Evolutionary conservation across 129 eudicot species (phyloP), one percentile per base, ranked within the genome.

Genomic region (Gnaphalium uliginosum): DNA sequence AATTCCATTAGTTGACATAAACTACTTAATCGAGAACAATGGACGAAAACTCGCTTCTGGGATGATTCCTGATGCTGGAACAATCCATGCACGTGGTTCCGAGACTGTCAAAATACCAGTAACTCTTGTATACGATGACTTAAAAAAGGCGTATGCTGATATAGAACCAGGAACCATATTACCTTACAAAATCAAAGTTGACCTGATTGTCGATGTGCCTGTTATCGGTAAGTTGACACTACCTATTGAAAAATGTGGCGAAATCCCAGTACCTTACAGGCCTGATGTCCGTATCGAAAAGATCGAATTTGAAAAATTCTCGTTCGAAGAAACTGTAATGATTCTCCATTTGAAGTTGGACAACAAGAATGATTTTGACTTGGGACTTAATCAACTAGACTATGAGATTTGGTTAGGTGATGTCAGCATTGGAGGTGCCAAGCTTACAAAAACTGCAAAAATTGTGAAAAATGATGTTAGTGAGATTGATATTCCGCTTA

Each of bases 141-240:
- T 61, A 61, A 61, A 61, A 13, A 61, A 24, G 33, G 33, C 8
- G 1, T 61, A 61, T 26, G 35, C 66, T 23, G 66, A 61, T 14
- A 61, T 61, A 23, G 33, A 24, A 26, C 66, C 66, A 9, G 66
- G 66, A 61, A 61, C 8, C 66, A 61, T 61, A 10, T 23, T 61
- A 61, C 66, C 66, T 9, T 61, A 61, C 66, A 61, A 61, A 25
- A 37, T 61, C 66, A 61, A 61, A 61, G 66, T 61, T 61, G 66
- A 61, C 66, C n/a, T 61, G 33, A 61, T 61, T 61, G 66, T 61
- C n/a, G 66, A 25, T 13, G 66, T 61, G 8, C 66, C 66, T 0
- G 35, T 61, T 13, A 23, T 61, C 19, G 66, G 37, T 13, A 61
- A 26, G n/a, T 15, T 61, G 33, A 24, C 66, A 9, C 1, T 25